Evolutionary conservation across 2,329 filamentous ascomycete species (phyloP).

Genomic region (Monosporascus sp.): DNA sequence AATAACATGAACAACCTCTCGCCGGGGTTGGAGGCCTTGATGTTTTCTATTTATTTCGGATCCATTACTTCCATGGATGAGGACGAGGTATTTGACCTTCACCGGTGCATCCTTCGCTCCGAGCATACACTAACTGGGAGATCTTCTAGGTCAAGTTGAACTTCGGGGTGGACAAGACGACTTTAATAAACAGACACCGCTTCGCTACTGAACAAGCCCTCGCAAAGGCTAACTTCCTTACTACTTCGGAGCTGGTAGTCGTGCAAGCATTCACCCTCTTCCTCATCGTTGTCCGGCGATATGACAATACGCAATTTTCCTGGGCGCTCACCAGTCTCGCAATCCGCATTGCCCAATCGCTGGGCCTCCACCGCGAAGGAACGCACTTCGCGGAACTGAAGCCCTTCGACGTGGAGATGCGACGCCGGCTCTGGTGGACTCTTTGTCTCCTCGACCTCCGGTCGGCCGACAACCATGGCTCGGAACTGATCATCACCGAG

Average conservation of each 20-base stretch:
- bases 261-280: slow-evolving; percentile 59
- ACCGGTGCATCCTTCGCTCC: neutral
- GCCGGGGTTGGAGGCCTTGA: slow-evolving; percentile 53
- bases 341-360: slow-evolving; percentile 49
- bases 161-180: slow-evolving; percentile 43
- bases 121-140: slow-evolving; percentile 7
- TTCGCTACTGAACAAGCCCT: slow-evolving; percentile 55
- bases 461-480: slow-evolving; percentile 55
- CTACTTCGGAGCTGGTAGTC: slow-evolving; percentile 51
- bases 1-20: slow-evolving; percentile 54
- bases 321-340: slow-evolving; percentile 61
- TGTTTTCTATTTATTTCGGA: slow-evolving; percentile 58
- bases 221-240: slow-evolving; percentile 56
- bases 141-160: slow-evolving; percentile 42
- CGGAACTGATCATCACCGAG: slow-evolving; percentile 40
- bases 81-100: slow-evolving; percentile 42
- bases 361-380: slow-evolving; percentile 56
- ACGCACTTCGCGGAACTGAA: slow-evolving; percentile 45
- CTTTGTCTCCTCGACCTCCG: slow-evolving; percentile 55
- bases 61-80: slow-evolving; percentile 55
- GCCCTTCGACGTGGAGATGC: slow-evolving; percentile 58
- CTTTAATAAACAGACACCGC: slow-evolving; percentile 42
- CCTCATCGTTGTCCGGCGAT: slow-evolving; percentile 46
- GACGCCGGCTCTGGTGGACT: slow-evolving; percentile 58
- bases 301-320: slow-evolving; percentile 48